Base-by-base conservation (phyloP, 2,329 filamentous ascomycete genomes). In the Arthroderma uncinatum region DNA sequence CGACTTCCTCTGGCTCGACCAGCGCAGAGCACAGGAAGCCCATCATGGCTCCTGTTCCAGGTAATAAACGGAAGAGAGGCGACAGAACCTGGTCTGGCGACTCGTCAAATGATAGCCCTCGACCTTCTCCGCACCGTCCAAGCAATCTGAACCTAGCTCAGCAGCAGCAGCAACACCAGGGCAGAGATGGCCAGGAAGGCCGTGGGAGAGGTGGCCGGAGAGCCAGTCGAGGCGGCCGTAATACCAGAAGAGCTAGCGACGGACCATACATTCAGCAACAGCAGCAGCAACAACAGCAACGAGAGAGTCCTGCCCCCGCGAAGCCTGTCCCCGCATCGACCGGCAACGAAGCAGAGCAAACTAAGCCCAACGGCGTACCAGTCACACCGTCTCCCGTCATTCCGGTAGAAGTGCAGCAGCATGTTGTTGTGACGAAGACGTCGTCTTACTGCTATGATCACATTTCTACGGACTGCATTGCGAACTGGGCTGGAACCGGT, bases 371-470 rank as follows among this genome's bases (percentile, higher is more conserved):
- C 57, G 67, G 68, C 12, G 58, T 57, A 8, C 59, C 63, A 48
- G 42, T 61, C n/a, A 63, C 66, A 16, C 60, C 64, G 14, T 62
- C 66, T 40, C 57, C 66, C 48, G 55, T 50, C 19, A 42, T 57
- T 8, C 52, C 40, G 5, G 59, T 58, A 54, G 56, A 56, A 12
- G 21, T 58, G 40, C 37, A 54, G 16, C 16, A 61, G 6, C 59
- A 58, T 55, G 44, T 40, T 6, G 53, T 34, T 47, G 56, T 59
- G n/a, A n/a, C 61, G n/a, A 62, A 64, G 19, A 44, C 61, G n/a
- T 62, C 66, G 30, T 67, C 67, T 3, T 93, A 87, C 70, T 81
- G 80, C 63, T 96, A 93, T 71, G 81, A 85, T 58, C 83, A 86
- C 64, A 71, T 96, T 50, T 93, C 87, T 3, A 82, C 89, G 61